Evolutionary conservation across 2,329 filamentous ascomycete species (phyloP).

Genomic region (Ascocoryne sarcoides): DNA sequence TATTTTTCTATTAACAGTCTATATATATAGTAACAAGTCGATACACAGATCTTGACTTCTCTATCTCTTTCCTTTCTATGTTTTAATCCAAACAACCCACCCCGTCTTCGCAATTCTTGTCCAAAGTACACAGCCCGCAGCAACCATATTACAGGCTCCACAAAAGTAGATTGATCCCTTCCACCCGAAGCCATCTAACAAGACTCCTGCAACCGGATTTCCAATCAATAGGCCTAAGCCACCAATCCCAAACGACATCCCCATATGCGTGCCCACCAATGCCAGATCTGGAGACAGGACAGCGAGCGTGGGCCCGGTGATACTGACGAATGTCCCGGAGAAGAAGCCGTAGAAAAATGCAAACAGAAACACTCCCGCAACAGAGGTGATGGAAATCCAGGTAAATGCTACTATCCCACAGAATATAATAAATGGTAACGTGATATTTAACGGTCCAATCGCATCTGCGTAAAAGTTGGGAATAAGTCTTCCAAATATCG

Average conservation of each 20-base stretch:
- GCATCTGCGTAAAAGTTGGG: slow-evolving; percentile 44
- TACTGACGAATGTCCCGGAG: slow-evolving; percentile 50
- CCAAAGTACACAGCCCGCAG: slow-evolving; percentile 30
- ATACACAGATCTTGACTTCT: no score
- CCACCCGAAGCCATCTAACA: slow-evolving; percentile 49
- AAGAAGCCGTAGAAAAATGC: slow-evolving; percentile 59
- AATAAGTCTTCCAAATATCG: slow-evolving; percentile 45
- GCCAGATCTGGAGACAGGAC: slow-evolving; percentile 28
- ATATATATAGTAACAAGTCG: no score
- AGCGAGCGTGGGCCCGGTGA: slow-evolving; percentile 10
- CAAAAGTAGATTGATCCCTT: slow-evolving; percentile 42
- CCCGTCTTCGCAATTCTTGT: slow-evolving; percentile 13
- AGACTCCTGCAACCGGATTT: slow-evolving; percentile 22
- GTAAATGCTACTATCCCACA: slow-evolving; percentile 44
- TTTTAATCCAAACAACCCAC: background rate
- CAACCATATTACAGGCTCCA: slow-evolving; percentile 41
- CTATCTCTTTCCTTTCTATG: no score
- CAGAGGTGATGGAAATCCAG: slow-evolving; percentile 38
- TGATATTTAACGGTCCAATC: slow-evolving; percentile 41
- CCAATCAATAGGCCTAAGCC: slow-evolving; percentile 28
- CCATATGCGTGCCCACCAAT: slow-evolving; percentile 50
- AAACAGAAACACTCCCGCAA: slow-evolving; percentile 50
- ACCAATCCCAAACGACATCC: slow-evolving; percentile 38
- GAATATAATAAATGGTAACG: slow-evolving; percentile 36
- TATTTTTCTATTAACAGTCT: no score